These are phyloP conservation scores for Phytophthora tubulina DNA, from an alignment of 352 stramenopile genomes.

Conservation along the genomic window DNA sequence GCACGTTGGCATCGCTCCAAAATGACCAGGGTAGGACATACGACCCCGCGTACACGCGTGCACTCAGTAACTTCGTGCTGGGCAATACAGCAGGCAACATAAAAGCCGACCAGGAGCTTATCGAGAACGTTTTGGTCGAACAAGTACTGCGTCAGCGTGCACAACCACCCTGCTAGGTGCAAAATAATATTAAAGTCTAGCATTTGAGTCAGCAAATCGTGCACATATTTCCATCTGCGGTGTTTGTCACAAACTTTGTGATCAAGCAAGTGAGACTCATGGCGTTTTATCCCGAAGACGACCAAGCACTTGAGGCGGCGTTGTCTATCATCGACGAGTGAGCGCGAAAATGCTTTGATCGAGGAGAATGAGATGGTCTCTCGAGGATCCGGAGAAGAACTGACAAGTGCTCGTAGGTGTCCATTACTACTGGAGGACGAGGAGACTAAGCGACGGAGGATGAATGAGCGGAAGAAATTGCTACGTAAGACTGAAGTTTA, in stretches of 20 bases:
- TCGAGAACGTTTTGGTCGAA: constrained; percentile 34
- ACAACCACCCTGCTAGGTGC: constrained; percentile 4
- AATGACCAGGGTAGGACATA: constrained; percentile 22
- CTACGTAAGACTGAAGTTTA: constrained; percentile 32
- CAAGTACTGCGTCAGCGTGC: constrained; percentile 16
- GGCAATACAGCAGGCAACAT: constrained; percentile 41
- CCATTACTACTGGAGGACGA: constrained; percentile 5
- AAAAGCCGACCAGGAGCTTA: constrained; percentile 38
- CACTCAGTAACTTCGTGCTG: constrained; percentile 39
- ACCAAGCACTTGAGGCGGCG: constrained; percentile 23
- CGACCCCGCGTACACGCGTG: constrained; percentile 34
- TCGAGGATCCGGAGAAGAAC: neutral
- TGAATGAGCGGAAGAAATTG: constrained; percentile 35
- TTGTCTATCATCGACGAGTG: constrained; percentile 34
- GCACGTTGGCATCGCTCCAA: constrained; percentile 31
- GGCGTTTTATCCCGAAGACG: constrained; percentile 15
- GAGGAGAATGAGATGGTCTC: neutral
- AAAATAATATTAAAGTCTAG: no score
- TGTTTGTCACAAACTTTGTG: neutral
- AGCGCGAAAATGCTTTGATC: neutral
- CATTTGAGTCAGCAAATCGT: constrained; percentile 1
- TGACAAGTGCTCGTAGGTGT: neutral
- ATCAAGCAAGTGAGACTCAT: neutral
- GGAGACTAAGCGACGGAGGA: constrained; percentile 5
- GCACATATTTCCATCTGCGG: neutral